Percentiles rank a stretch among this genome's conserved stretches.
phyloP scores from a whole-genome alignment of 148 eudicot species.

The Selenicereus undatus region DNA sequence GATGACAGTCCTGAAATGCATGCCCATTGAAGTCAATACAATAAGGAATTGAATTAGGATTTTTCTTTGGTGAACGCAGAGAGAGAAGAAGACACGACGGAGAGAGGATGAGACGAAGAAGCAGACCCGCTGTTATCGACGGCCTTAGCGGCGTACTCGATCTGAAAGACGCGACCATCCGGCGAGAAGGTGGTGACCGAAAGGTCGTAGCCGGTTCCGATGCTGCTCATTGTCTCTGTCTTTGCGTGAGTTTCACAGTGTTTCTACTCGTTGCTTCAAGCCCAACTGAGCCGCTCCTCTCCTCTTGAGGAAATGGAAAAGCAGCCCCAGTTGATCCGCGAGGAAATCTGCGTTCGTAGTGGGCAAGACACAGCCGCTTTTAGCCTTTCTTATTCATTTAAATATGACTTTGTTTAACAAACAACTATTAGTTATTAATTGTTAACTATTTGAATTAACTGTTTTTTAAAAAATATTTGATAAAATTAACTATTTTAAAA shows the following conservation, averaged over 20 bases:
- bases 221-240: constrained; percentile 33
- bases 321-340: background rate
- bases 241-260: background rate
- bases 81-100: background rate
- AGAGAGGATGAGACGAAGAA: background rate
- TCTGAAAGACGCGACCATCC: constrained; percentile 44
- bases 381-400: no score
- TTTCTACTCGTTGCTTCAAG: background rate
- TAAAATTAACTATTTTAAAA: no score
- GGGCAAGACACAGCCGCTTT: no score
- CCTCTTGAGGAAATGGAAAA: background rate
- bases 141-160: constrained; percentile 43
- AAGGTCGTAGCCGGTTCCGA: constrained; percentile 44
- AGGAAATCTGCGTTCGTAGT: no score
- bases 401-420: no score
- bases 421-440: no score
- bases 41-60: background rate
- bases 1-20: constrained; percentile 54
- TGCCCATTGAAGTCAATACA: background rate
- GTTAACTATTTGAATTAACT: no score
- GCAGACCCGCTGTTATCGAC: constrained; percentile 42
- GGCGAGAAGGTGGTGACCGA: constrained; percentile 48
- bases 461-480: no score
- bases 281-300: background rate
- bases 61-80: background rate